Base-by-base conservation (phyloP, 768 basidiomycete genomes). In the Glaciozyma martinii region DNA sequence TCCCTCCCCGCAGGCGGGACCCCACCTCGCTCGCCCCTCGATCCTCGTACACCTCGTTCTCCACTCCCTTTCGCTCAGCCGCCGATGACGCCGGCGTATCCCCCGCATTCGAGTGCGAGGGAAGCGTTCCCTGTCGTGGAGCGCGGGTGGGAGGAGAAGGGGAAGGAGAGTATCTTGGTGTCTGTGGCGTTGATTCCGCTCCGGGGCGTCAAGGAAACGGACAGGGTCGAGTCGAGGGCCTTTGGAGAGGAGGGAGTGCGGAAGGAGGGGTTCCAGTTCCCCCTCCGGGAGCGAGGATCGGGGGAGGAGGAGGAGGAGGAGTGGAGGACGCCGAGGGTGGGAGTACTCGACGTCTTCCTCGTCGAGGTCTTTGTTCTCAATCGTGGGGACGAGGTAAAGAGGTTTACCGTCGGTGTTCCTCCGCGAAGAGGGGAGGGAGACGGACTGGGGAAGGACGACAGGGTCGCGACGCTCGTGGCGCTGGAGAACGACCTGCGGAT, bases 401-500 rank as follows among this genome's bases (percentile, higher is more conserved):
- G 58, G 16, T 63, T 60, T 12, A 58, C 53, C 9, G 60, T 70
- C 8, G 60, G 65, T 7, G 62, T 63, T 10, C 60, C 60, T 29
- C n/a, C 56, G 56, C 27, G 33, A 30, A 15, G 27, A 37, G 42
- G n/a, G 2, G 56, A 29, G 56, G 27, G 29, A 10, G 47, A 23
- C 23, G 25, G 30, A 12, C 9, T 9, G 54, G 21, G 13, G 54
- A 49, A 29, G n/a, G 52, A 42, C n/a, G 60, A 42, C 15, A 12
- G 47, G 33, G 40, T 43, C 4, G 65, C 62, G 37, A 56, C 33
- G 27, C 27, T 66, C 8, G 60, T 66, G 1, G 53, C 61, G 53
- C 55, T 70, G 43, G 68, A 66, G 68, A 66, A 61, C n/a, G 65
- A 61, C 40, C 62, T 70, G 13, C 55, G 65, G 18, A 66, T 66